Evolutionary conservation across 768 basidiomycete genomes (phyloP), one percentile per base, ranked within the genome.

Genomic region (Pulveroboletus frians): DNA sequence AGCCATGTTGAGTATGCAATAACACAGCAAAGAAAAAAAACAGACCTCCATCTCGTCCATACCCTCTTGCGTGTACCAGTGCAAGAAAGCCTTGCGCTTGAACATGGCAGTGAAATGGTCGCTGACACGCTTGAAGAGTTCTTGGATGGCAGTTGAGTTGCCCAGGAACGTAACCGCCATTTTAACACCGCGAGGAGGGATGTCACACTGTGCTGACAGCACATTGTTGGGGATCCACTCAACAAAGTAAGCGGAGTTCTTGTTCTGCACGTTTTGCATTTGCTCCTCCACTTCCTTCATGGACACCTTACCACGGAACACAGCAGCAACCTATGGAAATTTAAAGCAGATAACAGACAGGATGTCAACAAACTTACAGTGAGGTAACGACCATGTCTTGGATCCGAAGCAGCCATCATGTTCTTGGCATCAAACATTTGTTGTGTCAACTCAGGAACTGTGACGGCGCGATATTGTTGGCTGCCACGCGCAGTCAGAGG

Each of bases 191-290:
- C 92, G 84, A 44, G 96, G 94, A 62, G 96, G 81, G 61, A 98
- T 95, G 74, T 96, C 92, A 77, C 95, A 98, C 72, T 97, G 93
- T 54, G 96, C 93, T 34, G 92, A 93, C 62, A 93, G 83, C 52
- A 98, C 90, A 64, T 98, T 98, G 84, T 96, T 96, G 62, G 96
- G 96, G 58, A 99, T 98, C 96, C 96, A 99, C 72, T 99, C 94
- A 58, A 97, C 94, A 62, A 97, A 98, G 78, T 96, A 94, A 5
- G 91, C 86, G 30, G 92, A 88, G 78, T 97, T 96, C 82, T 95
- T 96, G 80, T 81, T 91, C 73, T 94, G 89, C 30, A 98, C 92
- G 59, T 85, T 88, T 72, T 93, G 88, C 92, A 98, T 97, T 65
- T 95, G 91, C 67, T 98, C 96, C 73, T 99, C 96, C 49, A 99